Evolutionary conservation across 495 filamentous ascomycete genomes (phyloP).

Genomic region (Penicillium pancosmium): DNA sequence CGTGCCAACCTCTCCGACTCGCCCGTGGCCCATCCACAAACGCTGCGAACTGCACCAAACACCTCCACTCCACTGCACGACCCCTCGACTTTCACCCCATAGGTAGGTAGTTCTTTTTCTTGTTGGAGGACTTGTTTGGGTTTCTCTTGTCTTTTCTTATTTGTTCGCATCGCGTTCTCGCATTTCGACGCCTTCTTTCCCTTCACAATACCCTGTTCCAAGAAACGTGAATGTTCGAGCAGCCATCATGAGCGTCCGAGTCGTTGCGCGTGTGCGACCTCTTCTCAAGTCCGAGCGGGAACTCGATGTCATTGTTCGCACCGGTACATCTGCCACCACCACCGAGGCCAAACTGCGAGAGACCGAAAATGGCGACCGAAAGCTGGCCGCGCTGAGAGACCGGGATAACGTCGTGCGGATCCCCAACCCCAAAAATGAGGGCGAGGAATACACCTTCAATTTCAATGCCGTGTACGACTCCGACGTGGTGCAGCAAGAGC

Average conservation of each 20-base stretch:
- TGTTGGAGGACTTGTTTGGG: slow-evolving; percentile 14
- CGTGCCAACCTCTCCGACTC: slow-evolving; percentile 32
- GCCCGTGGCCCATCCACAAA: slow-evolving; percentile 10
- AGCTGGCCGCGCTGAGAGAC: slow-evolving; percentile 51
- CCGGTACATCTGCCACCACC: slow-evolving; percentile 38
- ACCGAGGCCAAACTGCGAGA: slow-evolving; percentile 26
- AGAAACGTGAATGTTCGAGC: slow-evolving; percentile 22
- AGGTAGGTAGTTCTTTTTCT: slow-evolving; percentile 27
- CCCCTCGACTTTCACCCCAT: slow-evolving; percentile 22
- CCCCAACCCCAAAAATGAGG: slow-evolving; percentile 90
- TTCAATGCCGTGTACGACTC: slow-evolving; percentile 94
- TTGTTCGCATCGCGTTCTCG: slow-evolving; percentile 8
- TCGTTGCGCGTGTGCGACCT: slow-evolving; percentile 87
- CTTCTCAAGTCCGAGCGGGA: slow-evolving; percentile 80
- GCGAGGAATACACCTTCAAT: slow-evolving; percentile 88
- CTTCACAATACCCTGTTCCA: slow-evolving; percentile 2
- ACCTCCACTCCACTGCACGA: slow-evolving; percentile 14
- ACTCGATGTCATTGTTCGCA: slow-evolving; percentile 79
- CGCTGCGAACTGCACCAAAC: slow-evolving; percentile 16
- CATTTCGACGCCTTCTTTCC: slow-evolving; percentile 8
- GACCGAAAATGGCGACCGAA: slow-evolving; percentile 30
- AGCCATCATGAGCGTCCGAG: slow-evolving; percentile 64
- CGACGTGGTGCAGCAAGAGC: slow-evolving; percentile 73
- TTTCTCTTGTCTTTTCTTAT: slow-evolving; percentile 18
- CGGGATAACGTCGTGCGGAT: slow-evolving; percentile 78